Percentiles rank a stretch among this genome's conserved stretches.
Conservation (phyloP, 169 alveolate genomes). For the Eimeria sp. region DNA sequence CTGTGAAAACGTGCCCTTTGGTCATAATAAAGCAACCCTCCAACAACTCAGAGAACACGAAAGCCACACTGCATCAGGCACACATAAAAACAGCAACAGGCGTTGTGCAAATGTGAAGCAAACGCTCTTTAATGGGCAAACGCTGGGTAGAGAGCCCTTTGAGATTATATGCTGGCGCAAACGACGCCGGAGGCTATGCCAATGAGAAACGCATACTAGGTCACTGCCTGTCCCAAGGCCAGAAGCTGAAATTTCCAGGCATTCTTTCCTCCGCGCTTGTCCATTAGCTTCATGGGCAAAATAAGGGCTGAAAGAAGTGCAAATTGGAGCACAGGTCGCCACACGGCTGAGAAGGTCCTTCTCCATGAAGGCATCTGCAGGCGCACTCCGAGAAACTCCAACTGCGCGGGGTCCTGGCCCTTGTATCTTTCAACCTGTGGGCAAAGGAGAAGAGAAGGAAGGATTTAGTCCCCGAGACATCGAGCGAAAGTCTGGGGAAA, state of each 20-base stretch:
- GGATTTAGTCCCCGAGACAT: background rate
- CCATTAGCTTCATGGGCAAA: conserved; percentile 50
- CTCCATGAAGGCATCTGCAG: conserved; percentile 5
- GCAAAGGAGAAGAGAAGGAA: background rate
- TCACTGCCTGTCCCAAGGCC: conserved; percentile 62
- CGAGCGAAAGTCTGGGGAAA: background rate
- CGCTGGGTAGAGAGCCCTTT: background rate
- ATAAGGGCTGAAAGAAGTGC: conserved; percentile 19
- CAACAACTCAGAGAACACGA: conserved; percentile 31
- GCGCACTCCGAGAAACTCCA: conserved; percentile 8
- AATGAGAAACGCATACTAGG: conserved; percentile 15
- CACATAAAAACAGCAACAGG: background rate
- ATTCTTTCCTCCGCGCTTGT: conserved; percentile 34
- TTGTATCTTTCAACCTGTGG: conserved; percentile 1
- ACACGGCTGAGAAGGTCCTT: background rate
- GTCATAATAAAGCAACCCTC: conserved; percentile 13
- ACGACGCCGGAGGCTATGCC: background rate
- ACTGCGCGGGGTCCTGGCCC: background rate
- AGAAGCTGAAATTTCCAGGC: conserved; percentile 59
- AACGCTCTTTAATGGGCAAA: background rate
- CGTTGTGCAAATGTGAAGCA: background rate
- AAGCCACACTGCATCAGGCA: background rate
- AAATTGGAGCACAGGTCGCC: conserved; percentile 23
- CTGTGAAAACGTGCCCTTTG: background rate
- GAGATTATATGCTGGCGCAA: background rate